These are phyloP conservation scores for Coemansia sp. DNA, from an alignment of 192 early-diverging fungal genomes.

Conservation along the genomic window DNA sequence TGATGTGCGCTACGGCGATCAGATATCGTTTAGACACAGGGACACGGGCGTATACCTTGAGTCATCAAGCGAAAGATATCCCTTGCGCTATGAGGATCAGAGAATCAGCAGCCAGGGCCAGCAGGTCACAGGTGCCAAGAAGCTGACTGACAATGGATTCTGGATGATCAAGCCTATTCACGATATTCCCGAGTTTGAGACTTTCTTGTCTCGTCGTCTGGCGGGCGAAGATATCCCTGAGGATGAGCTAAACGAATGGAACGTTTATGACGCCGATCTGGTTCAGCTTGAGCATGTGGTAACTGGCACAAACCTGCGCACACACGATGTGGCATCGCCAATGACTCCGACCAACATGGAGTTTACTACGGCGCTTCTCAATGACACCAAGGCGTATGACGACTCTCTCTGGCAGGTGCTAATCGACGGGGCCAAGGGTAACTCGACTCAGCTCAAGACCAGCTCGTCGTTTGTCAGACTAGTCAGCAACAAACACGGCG, in stretches of 20 bases:
- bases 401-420: constrained; percentile 63
- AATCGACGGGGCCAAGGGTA: constrained; percentile 47
- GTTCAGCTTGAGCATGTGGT: constrained; percentile 62
- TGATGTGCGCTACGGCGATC: constrained; percentile 79
- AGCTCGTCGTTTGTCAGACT: constrained; percentile 44
- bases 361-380: constrained; percentile 58
- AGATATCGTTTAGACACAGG: constrained; percentile 76
- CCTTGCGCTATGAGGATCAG: constrained; percentile 87
- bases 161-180: constrained; percentile 62
- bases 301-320: constrained; percentile 60
- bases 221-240: constrained; percentile 24
- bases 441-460: constrained; percentile 25
- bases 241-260: constrained; percentile 52
- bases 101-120: constrained; percentile 85
- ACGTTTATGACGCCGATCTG: constrained; percentile 56
- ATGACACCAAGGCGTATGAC: constrained; percentile 27
- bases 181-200: constrained; percentile 15
- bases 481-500: constrained; percentile 63
- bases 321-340: constrained; percentile 79
- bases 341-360: constrained; percentile 79
- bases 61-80: constrained; percentile 76
- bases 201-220: constrained; percentile 23
- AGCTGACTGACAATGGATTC: constrained; percentile 60
- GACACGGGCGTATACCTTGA: constrained; percentile 75
- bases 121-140: constrained; percentile 70